phyloP scores from a whole-genome alignment of 73 alveolate species.

The Durusdinium trenchii region DNA sequence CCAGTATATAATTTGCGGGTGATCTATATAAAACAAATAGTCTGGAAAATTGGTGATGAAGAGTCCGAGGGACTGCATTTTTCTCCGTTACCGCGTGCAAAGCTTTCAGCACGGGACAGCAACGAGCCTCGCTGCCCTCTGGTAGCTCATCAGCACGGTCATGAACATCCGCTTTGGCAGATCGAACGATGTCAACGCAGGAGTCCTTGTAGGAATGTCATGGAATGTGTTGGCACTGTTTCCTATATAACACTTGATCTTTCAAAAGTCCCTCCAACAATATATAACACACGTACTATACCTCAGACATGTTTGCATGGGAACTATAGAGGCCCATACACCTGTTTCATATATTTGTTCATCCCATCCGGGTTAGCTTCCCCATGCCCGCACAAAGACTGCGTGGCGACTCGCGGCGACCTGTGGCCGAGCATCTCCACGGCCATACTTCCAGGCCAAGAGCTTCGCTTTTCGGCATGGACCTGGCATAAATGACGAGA shows the following conservation, averaged over 20 bases:
- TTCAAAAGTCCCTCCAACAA: no score
- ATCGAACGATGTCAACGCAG: neutral
- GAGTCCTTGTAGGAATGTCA: neutral
- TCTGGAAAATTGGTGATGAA: no score
- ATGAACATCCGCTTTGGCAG: neutral
- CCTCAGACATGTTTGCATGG: no score
- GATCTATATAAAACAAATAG: no score
- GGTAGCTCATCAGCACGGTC: neutral
- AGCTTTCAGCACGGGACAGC: neutral
- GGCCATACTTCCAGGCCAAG: neutral
- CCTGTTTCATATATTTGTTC: no score
- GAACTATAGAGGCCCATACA: no score
- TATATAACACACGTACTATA: no score
- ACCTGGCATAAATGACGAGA: conserved; percentile 1
- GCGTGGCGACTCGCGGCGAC: neutral
- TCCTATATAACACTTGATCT: no score
- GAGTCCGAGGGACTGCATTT: neutral
- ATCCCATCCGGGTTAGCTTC: no score
- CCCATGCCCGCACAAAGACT: no score
- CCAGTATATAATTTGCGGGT: no score
- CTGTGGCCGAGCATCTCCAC: neutral
- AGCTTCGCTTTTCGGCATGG: neutral
- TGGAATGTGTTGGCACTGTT: no score
- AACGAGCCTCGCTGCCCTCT: neutral
- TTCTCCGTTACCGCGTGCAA: neutral